A percentile compares a stretch with the other conserved stretches of the same genome.
Evolutionary conservation across 345 rosid genomes (phyloP).

Genomic region (Euphorbia pulcherrima): DNA sequence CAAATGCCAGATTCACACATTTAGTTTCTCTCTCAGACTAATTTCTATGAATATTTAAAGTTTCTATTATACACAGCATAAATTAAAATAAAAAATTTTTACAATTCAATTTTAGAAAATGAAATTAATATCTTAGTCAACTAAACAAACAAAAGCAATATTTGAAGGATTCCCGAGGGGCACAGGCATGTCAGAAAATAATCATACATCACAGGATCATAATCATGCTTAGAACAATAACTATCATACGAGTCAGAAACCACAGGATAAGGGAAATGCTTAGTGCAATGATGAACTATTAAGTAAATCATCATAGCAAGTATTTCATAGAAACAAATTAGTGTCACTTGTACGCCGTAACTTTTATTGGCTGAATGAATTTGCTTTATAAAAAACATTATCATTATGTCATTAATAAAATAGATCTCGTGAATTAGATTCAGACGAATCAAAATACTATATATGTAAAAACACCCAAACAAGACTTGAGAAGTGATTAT

Average conservation of each 20-base stretch:
- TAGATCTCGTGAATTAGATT: neutral
- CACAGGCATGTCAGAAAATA: neutral
- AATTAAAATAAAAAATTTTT: neutral
- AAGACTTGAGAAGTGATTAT: neutral
- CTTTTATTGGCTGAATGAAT: neutral
- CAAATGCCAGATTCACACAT: slow-evolving; percentile 19
- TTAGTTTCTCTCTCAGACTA: slow-evolving; percentile 6
- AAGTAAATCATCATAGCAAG: neutral
- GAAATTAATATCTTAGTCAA: neutral
- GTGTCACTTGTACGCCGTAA: too few relatives aligned
- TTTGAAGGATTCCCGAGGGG: neutral
- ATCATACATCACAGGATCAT: neutral
- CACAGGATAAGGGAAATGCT: neutral
- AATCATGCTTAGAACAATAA: neutral
- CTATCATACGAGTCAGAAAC: neutral
- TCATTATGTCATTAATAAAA: neutral
- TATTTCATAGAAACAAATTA: neutral
- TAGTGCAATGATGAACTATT: neutral
- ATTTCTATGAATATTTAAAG: neutral
- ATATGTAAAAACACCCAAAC: neutral
- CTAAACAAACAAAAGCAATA: neutral
- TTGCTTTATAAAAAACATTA: neutral
- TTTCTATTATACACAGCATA: neutral
- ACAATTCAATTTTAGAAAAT: neutral
- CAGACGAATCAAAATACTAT: neutral